Evolutionary conservation across 2,329 filamentous ascomycete species (phyloP).

Genomic region (Hypoxylon sp.): DNA sequence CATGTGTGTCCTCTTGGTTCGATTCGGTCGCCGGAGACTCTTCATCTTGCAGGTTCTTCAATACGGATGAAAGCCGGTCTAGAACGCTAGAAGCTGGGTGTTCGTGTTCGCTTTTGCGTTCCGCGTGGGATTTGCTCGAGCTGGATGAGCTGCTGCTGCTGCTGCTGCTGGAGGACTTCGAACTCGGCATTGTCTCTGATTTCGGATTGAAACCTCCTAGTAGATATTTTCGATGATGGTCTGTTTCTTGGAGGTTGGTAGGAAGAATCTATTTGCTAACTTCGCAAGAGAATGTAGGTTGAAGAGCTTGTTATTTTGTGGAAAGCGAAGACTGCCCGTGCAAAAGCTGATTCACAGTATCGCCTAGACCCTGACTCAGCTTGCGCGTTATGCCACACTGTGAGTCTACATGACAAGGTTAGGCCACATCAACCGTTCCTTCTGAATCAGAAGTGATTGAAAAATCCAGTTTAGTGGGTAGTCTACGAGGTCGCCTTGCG

Average conservation of each 20-base stretch:
- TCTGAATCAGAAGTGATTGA: background rate
- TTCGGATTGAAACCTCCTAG: background rate
- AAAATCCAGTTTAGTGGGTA: background rate
- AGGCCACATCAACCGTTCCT: background rate
- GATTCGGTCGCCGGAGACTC: background rate
- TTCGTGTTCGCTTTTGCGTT: constrained; percentile 10
- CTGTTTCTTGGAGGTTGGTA: background rate
- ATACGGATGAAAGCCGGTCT: constrained; percentile 12
- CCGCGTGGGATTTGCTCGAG: constrained; percentile 30
- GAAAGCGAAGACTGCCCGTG: background rate
- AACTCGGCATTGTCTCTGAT: constrained; percentile 25
- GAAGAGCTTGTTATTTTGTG: background rate
- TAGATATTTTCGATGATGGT: background rate
- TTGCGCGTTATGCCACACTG: background rate
- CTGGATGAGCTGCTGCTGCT: constrained; percentile 38
- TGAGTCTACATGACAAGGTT: background rate
- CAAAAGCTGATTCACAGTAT: background rate
- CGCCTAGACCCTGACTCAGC: background rate
- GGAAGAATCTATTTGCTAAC: background rate
- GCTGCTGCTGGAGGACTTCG: constrained; percentile 15
- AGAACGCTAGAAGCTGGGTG: constrained; percentile 13
- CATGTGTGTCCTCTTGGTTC: background rate
- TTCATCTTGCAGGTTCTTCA: constrained; percentile 4
- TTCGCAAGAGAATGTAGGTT: background rate
- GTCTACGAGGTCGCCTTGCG: background rate